Evolutionary conservation across 192 early-diverging fungal genomes (phyloP).

Genomic region (Rhizoclosmatium globosum): DNA sequence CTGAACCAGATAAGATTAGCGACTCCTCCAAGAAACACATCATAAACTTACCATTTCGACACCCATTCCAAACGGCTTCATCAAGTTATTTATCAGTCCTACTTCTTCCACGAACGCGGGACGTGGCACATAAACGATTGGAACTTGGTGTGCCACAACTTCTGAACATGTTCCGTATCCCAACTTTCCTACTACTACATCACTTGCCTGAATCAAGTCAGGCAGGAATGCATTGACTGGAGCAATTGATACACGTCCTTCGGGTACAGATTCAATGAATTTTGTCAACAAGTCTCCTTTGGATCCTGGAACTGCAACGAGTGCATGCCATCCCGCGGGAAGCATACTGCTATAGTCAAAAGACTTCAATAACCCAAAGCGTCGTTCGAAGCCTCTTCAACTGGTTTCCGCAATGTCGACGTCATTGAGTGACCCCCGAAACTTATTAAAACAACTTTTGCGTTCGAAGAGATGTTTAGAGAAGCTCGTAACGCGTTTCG

Average conservation of each 20-base stretch:
- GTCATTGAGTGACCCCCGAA: constrained; percentile 54
- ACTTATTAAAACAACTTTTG: constrained; percentile 51
- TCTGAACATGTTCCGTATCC: constrained; percentile 65
- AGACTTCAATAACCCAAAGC: too few relatives aligned
- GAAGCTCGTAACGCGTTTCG: constrained; percentile 33
- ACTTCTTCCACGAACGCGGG: constrained; percentile 60
- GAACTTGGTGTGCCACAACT: constrained; percentile 53
- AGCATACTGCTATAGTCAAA: constrained; percentile 32
- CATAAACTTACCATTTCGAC: constrained; percentile 51
- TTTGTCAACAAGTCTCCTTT: constrained; percentile 26
- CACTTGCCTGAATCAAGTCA: constrained; percentile 55
- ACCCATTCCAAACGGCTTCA: constrained; percentile 49
- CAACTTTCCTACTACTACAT: constrained; percentile 60
- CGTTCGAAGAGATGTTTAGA: constrained; percentile 46
- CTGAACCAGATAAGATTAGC: not conserved
- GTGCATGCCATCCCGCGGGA: constrained; percentile 55
- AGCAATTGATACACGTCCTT: constrained; percentile 6
- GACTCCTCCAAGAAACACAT: not conserved
- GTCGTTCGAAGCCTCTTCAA: too few relatives aligned
- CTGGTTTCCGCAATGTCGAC: not conserved
- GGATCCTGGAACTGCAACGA: constrained; percentile 40
- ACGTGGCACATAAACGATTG: constrained; percentile 60
- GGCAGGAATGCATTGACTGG: constrained; percentile 50
- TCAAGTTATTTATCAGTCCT: constrained; percentile 54
- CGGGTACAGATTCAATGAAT: constrained; percentile 16